phyloP scores from a whole-genome alignment of 495 filamentous ascomycete genomes.

The Glutinoglossum americanum region DNA sequence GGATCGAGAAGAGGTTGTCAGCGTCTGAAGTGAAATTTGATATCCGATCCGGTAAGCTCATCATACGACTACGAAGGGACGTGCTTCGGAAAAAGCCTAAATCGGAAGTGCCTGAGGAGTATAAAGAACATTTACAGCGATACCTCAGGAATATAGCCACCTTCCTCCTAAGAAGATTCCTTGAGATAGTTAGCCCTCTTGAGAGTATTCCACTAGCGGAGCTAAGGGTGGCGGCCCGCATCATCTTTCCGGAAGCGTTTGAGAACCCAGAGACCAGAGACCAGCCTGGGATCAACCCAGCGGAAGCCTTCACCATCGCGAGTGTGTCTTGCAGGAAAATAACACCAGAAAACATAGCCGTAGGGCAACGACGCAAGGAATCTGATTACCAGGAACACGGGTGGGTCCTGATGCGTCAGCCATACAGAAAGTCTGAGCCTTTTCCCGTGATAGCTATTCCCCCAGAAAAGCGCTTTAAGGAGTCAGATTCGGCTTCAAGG shows the following conservation, averaged over 20 bases:
- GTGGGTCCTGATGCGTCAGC: conserved; percentile 3
- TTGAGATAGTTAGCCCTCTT: not conserved
- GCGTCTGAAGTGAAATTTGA: not conserved
- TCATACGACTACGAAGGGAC: not conserved
- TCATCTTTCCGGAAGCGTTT: not conserved
- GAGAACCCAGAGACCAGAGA: not conserved
- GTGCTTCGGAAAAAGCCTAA: not conserved
- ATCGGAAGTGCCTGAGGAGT: not conserved
- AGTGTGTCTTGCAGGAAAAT: not conserved
- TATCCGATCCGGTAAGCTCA: not conserved
- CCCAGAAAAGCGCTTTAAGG: not conserved
- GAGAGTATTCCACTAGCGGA: not conserved
- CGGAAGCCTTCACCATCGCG: not conserved
- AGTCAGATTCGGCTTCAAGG: not conserved
- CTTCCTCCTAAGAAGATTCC: not conserved
- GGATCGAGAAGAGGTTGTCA: conserved; percentile 8
- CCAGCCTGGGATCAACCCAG: not conserved
- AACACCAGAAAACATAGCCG: not conserved
- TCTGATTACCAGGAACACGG: not conserved
- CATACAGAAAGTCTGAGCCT: not conserved
- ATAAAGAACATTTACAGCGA: not conserved
- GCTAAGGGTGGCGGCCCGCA: not conserved
- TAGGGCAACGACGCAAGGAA: not conserved
- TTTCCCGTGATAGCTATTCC: not conserved
- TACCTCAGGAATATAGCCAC: not conserved